phyloP scores from a whole-genome alignment of 1,139 yeast species.

The Debaryomyces robertsiae region DNA sequence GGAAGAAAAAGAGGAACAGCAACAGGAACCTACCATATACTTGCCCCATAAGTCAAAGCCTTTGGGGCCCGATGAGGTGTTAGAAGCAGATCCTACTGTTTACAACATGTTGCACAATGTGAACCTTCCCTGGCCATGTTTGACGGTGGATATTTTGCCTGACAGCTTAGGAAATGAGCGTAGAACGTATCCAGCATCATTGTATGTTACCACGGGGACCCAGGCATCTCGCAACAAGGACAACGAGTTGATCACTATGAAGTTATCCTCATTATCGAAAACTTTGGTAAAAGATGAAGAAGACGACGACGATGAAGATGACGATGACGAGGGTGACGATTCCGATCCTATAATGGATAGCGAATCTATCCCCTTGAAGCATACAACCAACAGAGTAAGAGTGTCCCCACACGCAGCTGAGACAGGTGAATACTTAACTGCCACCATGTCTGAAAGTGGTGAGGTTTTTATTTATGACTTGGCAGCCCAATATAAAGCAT shows the following conservation, averaged over 20 bases:
- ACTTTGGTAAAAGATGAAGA: constrained; percentile 81
- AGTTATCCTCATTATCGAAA: constrained; percentile 77
- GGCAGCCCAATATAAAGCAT: constrained; percentile 75
- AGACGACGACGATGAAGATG: constrained; percentile 65
- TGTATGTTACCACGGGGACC: constrained; percentile 87
- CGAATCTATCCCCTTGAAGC: constrained; percentile 72
- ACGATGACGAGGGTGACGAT: constrained; percentile 65
- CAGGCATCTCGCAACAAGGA: constrained; percentile 89
- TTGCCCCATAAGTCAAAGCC: constrained; percentile 88
- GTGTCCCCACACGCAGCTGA: constrained; percentile 77
- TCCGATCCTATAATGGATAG: constrained; percentile 86
- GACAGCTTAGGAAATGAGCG: constrained; percentile 87
- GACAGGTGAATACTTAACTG: constrained; percentile 83
- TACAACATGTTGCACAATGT: constrained; percentile 96
- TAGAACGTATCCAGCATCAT: constrained; percentile 84
- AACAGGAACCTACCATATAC: constrained; percentile 53
- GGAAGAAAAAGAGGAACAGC: constrained; percentile 36
- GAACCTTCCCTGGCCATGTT: constrained; percentile 95
- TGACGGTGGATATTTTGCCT: constrained; percentile 86
- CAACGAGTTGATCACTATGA: constrained; percentile 83
- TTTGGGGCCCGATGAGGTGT: constrained; percentile 90
- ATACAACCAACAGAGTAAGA: constrained; percentile 88
- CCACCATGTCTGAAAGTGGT: constrained; percentile 88
- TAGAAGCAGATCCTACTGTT: constrained; percentile 95
- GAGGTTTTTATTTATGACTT: constrained; percentile 86